Conservation (phyloP, 768 basidiomycete genomes). For the Auriscalpium vulgare region DNA sequence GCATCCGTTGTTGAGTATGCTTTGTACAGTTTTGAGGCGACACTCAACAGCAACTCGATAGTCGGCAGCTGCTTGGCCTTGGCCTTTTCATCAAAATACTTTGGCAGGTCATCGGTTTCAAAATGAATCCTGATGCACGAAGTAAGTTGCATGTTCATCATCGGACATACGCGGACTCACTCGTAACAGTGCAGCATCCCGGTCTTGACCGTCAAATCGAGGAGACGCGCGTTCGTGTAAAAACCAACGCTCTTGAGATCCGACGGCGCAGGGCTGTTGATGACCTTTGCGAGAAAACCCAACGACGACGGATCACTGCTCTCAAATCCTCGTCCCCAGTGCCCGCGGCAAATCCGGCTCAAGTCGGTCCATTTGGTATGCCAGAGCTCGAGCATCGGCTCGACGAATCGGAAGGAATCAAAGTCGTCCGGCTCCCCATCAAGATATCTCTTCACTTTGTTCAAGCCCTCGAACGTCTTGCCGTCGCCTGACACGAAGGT, state of each 20-base stretch:
- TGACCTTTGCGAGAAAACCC: background rate
- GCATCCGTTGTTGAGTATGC: background rate
- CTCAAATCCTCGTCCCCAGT: background rate
- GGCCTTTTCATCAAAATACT: background rate
- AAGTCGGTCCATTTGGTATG: background rate
- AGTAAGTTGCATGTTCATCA: background rate
- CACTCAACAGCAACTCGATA: background rate
- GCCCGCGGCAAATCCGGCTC: background rate
- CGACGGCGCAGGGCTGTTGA: background rate
- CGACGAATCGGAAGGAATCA: background rate
- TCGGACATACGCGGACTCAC: background rate
- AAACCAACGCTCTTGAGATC: background rate
- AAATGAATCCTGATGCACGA: background rate
- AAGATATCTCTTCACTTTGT: background rate
- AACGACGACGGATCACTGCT: background rate
- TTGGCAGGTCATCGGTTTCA: background rate
- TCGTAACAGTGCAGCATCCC: background rate
- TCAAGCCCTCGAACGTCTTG: background rate
- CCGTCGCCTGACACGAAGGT: background rate
- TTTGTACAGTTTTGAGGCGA: background rate
- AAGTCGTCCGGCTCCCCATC: background rate
- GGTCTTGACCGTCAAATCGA: background rate
- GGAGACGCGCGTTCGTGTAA: background rate
- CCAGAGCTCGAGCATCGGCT: background rate
- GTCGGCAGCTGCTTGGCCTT: background rate